These are phyloP conservation scores for Allantophomopsis lycopodina DNA, from an alignment of 2,329 filamentous ascomycete genomes.

Conservation along the genomic window DNA sequence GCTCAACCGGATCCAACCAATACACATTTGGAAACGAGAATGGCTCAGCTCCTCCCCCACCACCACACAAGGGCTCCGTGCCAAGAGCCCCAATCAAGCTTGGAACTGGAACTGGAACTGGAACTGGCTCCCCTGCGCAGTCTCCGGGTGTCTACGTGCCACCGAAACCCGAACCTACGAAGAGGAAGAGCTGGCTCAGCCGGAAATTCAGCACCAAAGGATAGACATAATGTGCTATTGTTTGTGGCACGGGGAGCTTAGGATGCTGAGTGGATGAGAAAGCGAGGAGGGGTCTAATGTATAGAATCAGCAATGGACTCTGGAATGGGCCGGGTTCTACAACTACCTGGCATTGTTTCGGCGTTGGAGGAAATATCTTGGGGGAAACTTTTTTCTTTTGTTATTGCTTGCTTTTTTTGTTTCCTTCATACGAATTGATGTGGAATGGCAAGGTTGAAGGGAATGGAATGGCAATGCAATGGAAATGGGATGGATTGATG, in stretches of 20 bases:
- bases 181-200: slow-evolving; percentile 90
- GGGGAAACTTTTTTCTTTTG: neutral
- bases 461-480: too few relatives aligned
- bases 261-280: too few relatives aligned
- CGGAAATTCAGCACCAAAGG: slow-evolving; percentile 18
- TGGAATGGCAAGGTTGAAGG: too few relatives aligned
- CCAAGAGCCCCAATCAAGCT: slow-evolving; percentile 15
- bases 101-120: slow-evolving; percentile 9
- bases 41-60: neutral
- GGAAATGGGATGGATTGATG: too few relatives aligned
- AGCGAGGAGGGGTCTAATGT: neutral
- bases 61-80: slow-evolving; percentile 10
- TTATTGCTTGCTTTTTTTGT: too few relatives aligned
- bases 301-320: slow-evolving; percentile 7
- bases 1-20: neutral
- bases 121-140: slow-evolving; percentile 6
- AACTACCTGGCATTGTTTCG: neutral
- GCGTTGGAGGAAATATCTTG: neutral
- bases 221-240: too few relatives aligned
- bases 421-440: too few relatives aligned
- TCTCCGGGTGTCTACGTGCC: slow-evolving; percentile 4
- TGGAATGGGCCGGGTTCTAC: slow-evolving; percentile 1
- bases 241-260: too few relatives aligned
- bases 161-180: slow-evolving; percentile 32
- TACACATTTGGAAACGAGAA: slow-evolving; percentile 9